These are phyloP conservation scores for Agastache rugosa DNA, from an alignment of 257 asterid species.

Conservation along the genomic window DNA sequence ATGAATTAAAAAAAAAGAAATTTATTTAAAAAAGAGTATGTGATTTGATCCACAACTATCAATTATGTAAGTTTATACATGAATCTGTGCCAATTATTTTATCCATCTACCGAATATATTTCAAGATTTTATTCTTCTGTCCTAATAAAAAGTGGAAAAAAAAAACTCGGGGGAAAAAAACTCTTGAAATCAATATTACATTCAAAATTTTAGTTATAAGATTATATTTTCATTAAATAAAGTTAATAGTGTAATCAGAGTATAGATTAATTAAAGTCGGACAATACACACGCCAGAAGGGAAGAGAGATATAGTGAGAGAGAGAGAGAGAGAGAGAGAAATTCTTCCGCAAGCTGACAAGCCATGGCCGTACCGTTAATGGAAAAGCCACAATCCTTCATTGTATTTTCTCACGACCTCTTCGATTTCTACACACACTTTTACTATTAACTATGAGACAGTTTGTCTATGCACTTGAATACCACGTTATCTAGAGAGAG, in stretches of 20 bases:
- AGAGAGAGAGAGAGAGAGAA: neutral
- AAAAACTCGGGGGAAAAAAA: too few relatives aligned
- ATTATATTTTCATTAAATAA: neutral
- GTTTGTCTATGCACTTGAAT: neutral
- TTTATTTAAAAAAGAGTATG: too few relatives aligned
- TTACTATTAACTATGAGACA: neutral
- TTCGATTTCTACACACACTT: neutral
- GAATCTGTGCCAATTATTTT: neutral
- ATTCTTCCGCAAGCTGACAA: slow-evolving; percentile 7
- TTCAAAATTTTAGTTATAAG: too few relatives aligned
- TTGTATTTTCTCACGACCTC: neutral
- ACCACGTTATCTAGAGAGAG: neutral
- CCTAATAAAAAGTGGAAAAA: too few relatives aligned
- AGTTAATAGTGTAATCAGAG: neutral
- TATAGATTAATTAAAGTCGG: neutral
- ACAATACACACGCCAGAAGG: neutral
- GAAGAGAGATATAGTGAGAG: neutral
- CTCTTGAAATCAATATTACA: too few relatives aligned
- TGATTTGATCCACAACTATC: neutral
- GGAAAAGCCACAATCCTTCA: slow-evolving; percentile 13
- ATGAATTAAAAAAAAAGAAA: too few relatives aligned
- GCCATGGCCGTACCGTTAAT: slow-evolving; percentile 33
- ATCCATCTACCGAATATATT: too few relatives aligned
- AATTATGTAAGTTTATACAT: neutral
- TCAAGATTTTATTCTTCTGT: too few relatives aligned